Conservation (phyloP, 805 yeast genomes). For the Saturnispora quitensis region DNA sequence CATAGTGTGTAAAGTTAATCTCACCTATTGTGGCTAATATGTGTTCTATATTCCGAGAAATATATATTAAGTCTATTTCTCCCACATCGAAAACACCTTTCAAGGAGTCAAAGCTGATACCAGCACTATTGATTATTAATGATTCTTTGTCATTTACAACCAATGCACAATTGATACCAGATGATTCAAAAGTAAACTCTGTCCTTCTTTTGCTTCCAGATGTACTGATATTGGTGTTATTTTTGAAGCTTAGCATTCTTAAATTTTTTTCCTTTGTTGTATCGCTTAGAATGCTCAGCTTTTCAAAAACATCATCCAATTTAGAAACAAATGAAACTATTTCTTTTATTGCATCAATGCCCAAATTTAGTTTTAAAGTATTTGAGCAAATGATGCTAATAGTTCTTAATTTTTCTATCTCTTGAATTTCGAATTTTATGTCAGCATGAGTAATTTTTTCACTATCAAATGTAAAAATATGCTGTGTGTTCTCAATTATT, state of each 20-base stretch:
- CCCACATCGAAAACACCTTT: constrained; percentile 1
- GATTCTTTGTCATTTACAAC: neutral
- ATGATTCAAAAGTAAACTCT: neutral
- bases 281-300: neutral
- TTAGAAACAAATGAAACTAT: constrained; percentile 9
- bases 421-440: constrained; percentile 41
- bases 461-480: constrained; percentile 23
- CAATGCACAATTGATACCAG: neutral
- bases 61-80: neutral
- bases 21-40: constrained; percentile 16
- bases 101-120: neutral
- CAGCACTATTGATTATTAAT: neutral
- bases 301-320: constrained; percentile 14
- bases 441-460: constrained; percentile 32
- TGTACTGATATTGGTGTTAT: neutral
- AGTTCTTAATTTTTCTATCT: constrained; percentile 20
- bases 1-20: constrained; percentile 7
- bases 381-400: constrained; percentile 37
- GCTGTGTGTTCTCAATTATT: constrained; percentile 18
- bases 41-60: neutral
- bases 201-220: neutral
- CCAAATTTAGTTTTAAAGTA: constrained; percentile 23
- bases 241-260: neutral
- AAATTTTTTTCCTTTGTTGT: neutral
- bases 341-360: constrained; percentile 6